Conservation (phyloP, 2,329 filamentous ascomycete genomes). For the Fusarium anguioides region DNA sequence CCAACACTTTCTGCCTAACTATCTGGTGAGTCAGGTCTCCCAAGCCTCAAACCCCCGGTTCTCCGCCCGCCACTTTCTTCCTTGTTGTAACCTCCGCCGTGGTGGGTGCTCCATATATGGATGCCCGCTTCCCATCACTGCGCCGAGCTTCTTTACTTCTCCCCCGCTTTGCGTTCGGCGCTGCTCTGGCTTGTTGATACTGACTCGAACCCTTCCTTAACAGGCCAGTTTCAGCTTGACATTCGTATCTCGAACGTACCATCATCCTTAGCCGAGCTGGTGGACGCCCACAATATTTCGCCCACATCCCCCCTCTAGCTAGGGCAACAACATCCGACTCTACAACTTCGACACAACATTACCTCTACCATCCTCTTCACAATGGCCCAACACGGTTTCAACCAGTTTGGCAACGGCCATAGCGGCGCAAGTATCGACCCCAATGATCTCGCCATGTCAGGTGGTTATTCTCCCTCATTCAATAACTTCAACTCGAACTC, state of each 20-base stretch:
- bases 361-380: slow-evolving; percentile 28
- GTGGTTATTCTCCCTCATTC: slow-evolving; percentile 70
- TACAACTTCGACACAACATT: slow-evolving; percentile 17
- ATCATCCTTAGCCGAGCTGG: slow-evolving; percentile 34
- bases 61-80: slow-evolving; percentile 34
- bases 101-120: slow-evolving; percentile 39
- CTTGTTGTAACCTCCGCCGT: slow-evolving; percentile 30
- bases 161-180: slow-evolving; percentile 30
- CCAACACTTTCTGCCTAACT: slow-evolving; percentile 22
- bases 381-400: slow-evolving; percentile 69
- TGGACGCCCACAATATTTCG: slow-evolving; percentile 43
- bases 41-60: slow-evolving; percentile 24
- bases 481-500: slow-evolving; percentile 66
- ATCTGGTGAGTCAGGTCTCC: slow-evolving; percentile 41
- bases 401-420: slow-evolving; percentile 65
- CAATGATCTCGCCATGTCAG: slow-evolving; percentile 80
- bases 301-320: slow-evolving; percentile 36
- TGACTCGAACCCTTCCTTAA: slow-evolving; percentile 34
- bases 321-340: slow-evolving; percentile 38
- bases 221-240: slow-evolving; percentile 31
- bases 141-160: slow-evolving; percentile 26
- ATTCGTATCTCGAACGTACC: slow-evolving; percentile 29
- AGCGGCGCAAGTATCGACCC: slow-evolving; percentile 78
- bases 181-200: slow-evolving; percentile 27
- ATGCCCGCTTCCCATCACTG: slow-evolving; percentile 39